Base-by-base conservation (phyloP, 73 alveolate genomes). In the Paramecium tetraurelia region DNA sequence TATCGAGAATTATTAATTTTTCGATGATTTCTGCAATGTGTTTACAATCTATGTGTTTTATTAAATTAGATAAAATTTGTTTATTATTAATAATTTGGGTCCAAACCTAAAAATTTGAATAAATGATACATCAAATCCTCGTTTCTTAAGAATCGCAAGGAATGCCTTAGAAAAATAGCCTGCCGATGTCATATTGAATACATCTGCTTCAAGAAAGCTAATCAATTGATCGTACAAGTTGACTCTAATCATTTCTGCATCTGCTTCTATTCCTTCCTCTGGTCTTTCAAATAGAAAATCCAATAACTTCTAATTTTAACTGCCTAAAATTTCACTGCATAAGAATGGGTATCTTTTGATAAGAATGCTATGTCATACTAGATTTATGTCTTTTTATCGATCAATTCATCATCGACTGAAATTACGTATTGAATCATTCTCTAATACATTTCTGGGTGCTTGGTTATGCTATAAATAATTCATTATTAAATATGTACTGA, bases 121-220 rank as follows among this genome's bases (percentile, higher is more conserved):
- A 20, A 12, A 43, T 22, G 14, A 40, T 80, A 80, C 90, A 48
- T 80, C 90, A 21, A 24, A 80, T 44, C 90, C 90, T 35, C 90
- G 7, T 46, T 22, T 44, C 21, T 41, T 41, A 40, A 80, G 43
- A 7, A 80, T 44, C 5, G 90, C 70, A 22, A 21, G 33, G 4
- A 80, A 12, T 18, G 57, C 90, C 22, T 80, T 80, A 24, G 90
- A 21, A 48, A 80, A 80, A 80, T 80, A 80, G 24, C 90, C 90
- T 44, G 90, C 90, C 18, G 90, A 80, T 80, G 90, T 80, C 41
- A 43, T 18, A 80, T 80, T 80, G 14, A 80, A 80, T 7, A 31
- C 46, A 48, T 80, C 90, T 10, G 5, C 46, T 22, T 80, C 90
- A 29, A 80, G 33, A 48, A 80, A 80, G 24, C 72, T 22, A 2